Percentiles rank a stretch among this genome's conserved stretches.
Conservation (phyloP, 78 protist genomes). For the Protostelium mycophagum region DNA sequence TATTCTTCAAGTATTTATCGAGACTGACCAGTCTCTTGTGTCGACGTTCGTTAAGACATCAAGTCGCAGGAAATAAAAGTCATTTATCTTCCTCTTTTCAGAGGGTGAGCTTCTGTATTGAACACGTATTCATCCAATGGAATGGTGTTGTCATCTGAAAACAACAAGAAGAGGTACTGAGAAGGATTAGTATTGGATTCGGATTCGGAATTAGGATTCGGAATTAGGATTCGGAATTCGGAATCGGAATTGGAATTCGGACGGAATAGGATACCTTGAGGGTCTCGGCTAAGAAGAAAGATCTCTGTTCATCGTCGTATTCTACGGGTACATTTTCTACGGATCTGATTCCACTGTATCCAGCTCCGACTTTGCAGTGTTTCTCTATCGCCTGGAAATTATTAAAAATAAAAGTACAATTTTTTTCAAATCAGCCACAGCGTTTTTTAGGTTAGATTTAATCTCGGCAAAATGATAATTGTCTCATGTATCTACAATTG, state of each 20-base stretch:
- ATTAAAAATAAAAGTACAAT: neutral
- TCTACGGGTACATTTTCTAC: slow-evolving; percentile 13
- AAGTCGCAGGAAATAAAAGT: too few relatives aligned
- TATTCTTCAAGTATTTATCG: too few relatives aligned
- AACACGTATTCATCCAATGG: slow-evolving; percentile 84
- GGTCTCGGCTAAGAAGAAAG: slow-evolving; percentile 90
- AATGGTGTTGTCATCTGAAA: slow-evolving; percentile 50
- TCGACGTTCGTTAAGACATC: too few relatives aligned
- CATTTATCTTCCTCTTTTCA: neutral
- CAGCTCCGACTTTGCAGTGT: slow-evolving; percentile 33
- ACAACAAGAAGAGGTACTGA: slow-evolving; percentile 74
- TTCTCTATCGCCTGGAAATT: slow-evolving; percentile 15
- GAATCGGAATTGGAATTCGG: neutral
- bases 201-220: neutral
- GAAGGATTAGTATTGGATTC: neutral
- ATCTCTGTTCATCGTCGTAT: slow-evolving; percentile 42
- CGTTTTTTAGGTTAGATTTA: too few relatives aligned
- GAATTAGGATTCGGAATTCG: neutral
- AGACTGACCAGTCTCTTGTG: too few relatives aligned
- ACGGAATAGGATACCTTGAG: slow-evolving; percentile 66
- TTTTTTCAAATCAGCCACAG: too few relatives aligned
- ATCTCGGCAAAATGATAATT: too few relatives aligned
- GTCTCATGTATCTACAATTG: too few relatives aligned
- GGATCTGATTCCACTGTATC: slow-evolving; percentile 48
- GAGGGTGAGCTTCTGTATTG: slow-evolving; percentile 96